Evolutionary conservation across 1,139 yeast species (phyloP).

Genomic region (Magnusiomyces paraingens): DNA sequence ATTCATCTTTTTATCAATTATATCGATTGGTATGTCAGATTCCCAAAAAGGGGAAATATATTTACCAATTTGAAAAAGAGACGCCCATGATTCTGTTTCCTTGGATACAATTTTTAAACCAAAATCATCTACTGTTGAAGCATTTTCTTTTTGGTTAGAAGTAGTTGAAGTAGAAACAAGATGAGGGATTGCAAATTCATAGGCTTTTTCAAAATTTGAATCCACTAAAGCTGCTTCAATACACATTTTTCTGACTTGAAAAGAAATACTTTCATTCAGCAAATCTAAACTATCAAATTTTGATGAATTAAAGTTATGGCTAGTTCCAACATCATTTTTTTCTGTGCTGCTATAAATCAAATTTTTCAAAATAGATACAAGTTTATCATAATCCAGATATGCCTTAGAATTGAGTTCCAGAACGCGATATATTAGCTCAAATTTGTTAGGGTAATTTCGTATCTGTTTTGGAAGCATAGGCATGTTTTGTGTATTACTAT

Average conservation of each 20-base stretch:
- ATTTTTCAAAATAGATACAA: constrained; percentile 24
- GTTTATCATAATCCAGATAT: constrained; percentile 26
- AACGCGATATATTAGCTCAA: constrained; percentile 28
- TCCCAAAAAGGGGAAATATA: constrained; percentile 47
- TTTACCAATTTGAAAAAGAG: constrained; percentile 54
- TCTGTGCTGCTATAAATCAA: constrained; percentile 20
- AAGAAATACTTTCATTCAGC: constrained; percentile 25
- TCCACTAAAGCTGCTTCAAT: constrained; percentile 51
- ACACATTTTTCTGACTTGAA: constrained; percentile 44
- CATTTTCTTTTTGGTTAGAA: not conserved
- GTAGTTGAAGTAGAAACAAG: not conserved
- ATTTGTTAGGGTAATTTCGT: constrained; percentile 23
- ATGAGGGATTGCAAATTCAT: constrained; percentile 36
- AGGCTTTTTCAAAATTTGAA: constrained; percentile 46
- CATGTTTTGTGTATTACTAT: not conserved
- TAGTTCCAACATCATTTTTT: not conserved
- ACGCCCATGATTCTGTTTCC: constrained; percentile 41
- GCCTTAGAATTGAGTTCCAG: constrained; percentile 30
- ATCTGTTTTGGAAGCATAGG: constrained; percentile 16
- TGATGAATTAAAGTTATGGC: constrained; percentile 5
- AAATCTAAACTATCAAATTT: too few relatives aligned
- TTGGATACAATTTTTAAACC: not conserved
- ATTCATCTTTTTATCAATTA: constrained; percentile 39
- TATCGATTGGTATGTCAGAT: constrained; percentile 28
- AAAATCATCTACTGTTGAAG: constrained; percentile 22